phyloP scores from a whole-genome alignment of 2,329 filamentous ascomycete genomes.

The Cercospora beticola region DNA sequence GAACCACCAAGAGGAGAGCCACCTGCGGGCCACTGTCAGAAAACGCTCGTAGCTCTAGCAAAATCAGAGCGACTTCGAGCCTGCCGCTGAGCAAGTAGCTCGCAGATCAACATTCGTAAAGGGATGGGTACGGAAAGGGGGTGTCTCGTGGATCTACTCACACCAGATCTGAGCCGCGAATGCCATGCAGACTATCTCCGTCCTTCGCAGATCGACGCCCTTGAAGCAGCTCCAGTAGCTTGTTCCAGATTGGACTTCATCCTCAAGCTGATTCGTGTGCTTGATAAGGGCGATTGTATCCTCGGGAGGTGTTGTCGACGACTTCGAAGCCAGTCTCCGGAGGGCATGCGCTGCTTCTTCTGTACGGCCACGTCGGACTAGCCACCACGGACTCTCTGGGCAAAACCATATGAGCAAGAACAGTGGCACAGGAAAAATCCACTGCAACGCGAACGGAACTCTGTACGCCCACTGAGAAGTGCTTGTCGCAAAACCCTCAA shows the following conservation, averaged over 20 bases:
- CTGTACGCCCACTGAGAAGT: conserved; percentile 39
- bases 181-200: conserved; percentile 42
- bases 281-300: conserved; percentile 38
- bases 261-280: conserved; percentile 35
- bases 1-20: neutral
- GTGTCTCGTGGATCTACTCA: neutral
- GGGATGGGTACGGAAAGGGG: neutral
- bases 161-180: conserved; percentile 33
- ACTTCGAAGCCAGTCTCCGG: conserved; percentile 31
- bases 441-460: conserved; percentile 43
- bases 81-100: neutral
- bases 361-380: conserved; percentile 35
- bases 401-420: conserved; percentile 25
- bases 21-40: neutral
- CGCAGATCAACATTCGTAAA: neutral
- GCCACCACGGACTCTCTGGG: conserved; percentile 38
- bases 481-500: conserved; percentile 26
- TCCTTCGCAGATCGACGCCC: conserved; percentile 42
- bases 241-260: conserved; percentile 39
- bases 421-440: conserved; percentile 37
- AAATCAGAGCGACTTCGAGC: neutral
- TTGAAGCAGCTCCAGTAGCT: conserved; percentile 41
- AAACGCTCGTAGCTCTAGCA: neutral
- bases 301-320: conserved; percentile 26
- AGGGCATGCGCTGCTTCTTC: conserved; percentile 36